Evolutionary conservation across 2,329 filamentous ascomycete genomes (phyloP).

Genomic region (Exophiala alcalophila): DNA sequence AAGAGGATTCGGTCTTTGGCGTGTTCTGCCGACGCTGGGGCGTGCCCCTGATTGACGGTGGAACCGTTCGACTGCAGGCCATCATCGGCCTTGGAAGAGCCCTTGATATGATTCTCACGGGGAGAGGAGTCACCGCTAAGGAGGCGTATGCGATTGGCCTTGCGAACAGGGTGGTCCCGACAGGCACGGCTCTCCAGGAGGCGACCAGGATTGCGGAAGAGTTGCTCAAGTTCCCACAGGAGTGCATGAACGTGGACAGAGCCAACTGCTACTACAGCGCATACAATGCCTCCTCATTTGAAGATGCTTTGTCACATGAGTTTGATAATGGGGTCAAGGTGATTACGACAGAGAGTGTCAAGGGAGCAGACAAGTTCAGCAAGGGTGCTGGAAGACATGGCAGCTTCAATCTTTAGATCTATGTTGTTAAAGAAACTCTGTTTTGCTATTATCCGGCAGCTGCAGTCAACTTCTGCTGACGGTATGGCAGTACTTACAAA

Average conservation of each 20-base stretch:
- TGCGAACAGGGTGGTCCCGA: constrained; percentile 51
- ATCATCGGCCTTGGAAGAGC: constrained; percentile 53
- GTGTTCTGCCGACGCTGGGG: constrained; percentile 55
- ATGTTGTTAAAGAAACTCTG: not conserved
- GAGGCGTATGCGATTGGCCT: constrained; percentile 53
- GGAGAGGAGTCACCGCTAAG: constrained; percentile 46
- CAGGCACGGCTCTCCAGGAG: constrained; percentile 48
- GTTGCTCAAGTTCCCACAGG: constrained; percentile 50
- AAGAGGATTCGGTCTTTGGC: constrained; percentile 53
- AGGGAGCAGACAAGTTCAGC: constrained; percentile 41
- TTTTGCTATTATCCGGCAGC: not conserved
- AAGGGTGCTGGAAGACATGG: constrained; percentile 41
- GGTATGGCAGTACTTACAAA: too few species aligned
- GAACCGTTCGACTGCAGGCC: constrained; percentile 51
- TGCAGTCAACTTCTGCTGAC: too few species aligned
- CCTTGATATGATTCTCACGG: constrained; percentile 57
- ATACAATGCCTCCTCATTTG: constrained; percentile 48
- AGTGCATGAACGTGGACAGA: constrained; percentile 52
- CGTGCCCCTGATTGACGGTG: constrained; percentile 51
- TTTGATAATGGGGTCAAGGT: constrained; percentile 45
- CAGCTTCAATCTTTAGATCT: not conserved
- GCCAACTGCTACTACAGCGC: constrained; percentile 49
- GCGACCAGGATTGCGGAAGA: constrained; percentile 48
- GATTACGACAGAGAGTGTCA: constrained; percentile 43
- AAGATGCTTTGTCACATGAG: constrained; percentile 51